phyloP scores from a whole-genome alignment of 2,329 filamentous ascomycete species.

The Cladosporium cucumerinum region DNA sequence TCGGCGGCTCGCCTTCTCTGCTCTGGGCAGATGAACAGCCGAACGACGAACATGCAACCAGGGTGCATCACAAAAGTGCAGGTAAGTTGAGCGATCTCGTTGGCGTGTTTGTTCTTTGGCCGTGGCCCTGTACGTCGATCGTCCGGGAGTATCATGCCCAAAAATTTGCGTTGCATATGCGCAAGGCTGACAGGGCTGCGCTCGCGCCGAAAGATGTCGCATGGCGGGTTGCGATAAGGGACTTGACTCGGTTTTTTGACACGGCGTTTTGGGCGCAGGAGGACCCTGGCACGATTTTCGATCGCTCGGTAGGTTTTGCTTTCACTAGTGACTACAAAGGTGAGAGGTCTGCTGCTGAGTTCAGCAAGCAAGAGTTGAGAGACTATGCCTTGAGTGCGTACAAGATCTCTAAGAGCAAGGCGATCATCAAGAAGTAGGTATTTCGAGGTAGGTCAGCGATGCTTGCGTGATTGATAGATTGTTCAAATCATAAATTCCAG shows the following conservation, averaged over 20 bases:
- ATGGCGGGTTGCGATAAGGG: constrained; percentile 2
- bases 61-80: background rate
- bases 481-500: background rate
- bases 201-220: background rate
- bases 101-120: background rate
- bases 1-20: constrained; percentile 3
- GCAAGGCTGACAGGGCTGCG: background rate
- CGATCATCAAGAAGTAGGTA: background rate
- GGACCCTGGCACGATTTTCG: background rate
- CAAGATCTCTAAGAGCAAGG: background rate
- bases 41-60: background rate
- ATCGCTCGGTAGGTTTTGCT: background rate
- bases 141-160: background rate
- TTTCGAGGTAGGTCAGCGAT: background rate
- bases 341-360: background rate
- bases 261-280: constrained; percentile 1
- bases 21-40: background rate
- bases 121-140: background rate
- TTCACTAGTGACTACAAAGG: background rate
- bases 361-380: background rate
- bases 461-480: background rate
- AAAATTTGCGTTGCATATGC: background rate
- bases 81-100: constrained; percentile 2
- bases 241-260: background rate
- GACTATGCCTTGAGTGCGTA: too few relatives aligned